phyloP scores from a whole-genome alignment of 2,329 filamentous ascomycete species.

The Venturia aucupariae region DNA sequence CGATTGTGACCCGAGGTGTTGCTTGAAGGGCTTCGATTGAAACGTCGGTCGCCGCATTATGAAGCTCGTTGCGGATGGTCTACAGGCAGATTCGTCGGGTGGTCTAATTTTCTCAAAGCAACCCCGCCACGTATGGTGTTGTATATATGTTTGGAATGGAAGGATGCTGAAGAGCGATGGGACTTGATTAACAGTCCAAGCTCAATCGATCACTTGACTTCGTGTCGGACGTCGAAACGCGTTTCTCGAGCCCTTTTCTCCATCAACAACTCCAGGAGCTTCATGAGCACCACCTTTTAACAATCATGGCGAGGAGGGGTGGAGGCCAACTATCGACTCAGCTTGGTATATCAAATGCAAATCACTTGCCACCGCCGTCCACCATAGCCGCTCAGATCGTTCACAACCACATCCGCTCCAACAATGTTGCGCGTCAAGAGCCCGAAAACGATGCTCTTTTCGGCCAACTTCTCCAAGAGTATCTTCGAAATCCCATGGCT shows the following conservation, averaged over 20 bases:
- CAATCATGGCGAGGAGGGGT: conserved; percentile 34
- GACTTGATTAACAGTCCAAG: background rate
- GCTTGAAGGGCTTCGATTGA: conserved; percentile 60
- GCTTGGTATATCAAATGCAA: conserved; percentile 17
- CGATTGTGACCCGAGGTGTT: conserved; percentile 21
- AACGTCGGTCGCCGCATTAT: conserved; percentile 39
- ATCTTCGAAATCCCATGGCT: conserved; percentile 38
- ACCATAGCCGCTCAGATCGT: conserved; percentile 84
- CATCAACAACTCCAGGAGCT: background rate
- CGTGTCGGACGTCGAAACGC: conserved; percentile 4
- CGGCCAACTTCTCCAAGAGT: conserved; percentile 61
- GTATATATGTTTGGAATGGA: background rate
- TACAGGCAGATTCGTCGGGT: background rate
- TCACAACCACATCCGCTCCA: conserved; percentile 66
- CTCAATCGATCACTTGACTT: conserved; percentile 15
- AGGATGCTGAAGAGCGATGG: background rate
- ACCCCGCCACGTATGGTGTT: background rate
- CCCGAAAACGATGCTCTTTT: conserved; percentile 65
- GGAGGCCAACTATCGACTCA: conserved; percentile 20
- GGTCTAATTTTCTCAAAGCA: background rate
- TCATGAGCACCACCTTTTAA: conserved; percentile 7
- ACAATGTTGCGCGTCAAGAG: conserved; percentile 50
- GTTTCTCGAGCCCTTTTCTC: conserved; percentile 1
- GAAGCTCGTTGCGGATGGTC: background rate
- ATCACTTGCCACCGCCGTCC: conserved; percentile 46